Conservation (phyloP, 352 stramenopile species). For the Phytophthora agathidicida region DNA sequence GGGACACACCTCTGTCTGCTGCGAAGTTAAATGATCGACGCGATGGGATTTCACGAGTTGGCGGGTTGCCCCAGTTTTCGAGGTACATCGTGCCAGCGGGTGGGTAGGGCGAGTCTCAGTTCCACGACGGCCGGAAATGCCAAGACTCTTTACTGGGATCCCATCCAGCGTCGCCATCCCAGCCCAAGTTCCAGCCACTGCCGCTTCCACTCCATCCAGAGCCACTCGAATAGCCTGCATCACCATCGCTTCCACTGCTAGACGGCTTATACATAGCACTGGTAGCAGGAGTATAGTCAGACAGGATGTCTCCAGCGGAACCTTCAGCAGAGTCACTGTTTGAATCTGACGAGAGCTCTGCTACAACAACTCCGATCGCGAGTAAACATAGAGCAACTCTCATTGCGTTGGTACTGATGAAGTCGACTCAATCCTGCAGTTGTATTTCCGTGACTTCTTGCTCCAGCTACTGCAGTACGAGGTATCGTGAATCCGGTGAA, state of each 20-base stretch:
- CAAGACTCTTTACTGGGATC: slow-evolving; percentile 16
- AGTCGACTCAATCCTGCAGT: no score
- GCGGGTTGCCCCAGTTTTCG: slow-evolving; percentile 20
- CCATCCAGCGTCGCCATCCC: slow-evolving; percentile 10
- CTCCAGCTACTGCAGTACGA: neutral
- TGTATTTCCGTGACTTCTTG: slow-evolving; percentile 2
- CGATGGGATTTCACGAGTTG: slow-evolving; percentile 13
- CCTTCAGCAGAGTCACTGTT: neutral
- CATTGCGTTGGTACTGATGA: slow-evolving; percentile 4
- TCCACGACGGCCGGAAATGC: slow-evolving; percentile 26
- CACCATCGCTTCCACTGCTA: slow-evolving; percentile 1
- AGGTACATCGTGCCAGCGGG: slow-evolving; percentile 27
- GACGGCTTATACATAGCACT: no score
- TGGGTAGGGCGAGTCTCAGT: slow-evolving; percentile 30
- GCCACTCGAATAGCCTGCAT: slow-evolving; percentile 4
- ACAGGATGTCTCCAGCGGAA: neutral
- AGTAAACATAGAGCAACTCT: slow-evolving; percentile 16
- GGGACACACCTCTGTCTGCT: slow-evolving; percentile 9
- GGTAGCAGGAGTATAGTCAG: no score
- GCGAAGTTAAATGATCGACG: slow-evolving; percentile 21
- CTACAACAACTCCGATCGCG: slow-evolving; percentile 3
- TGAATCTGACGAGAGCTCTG: neutral
- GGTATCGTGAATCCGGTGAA: slow-evolving; percentile 8
- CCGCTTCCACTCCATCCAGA: slow-evolving; percentile 17
- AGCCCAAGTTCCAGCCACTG: slow-evolving; percentile 20